Evolutionary conservation across 495 filamentous ascomycete species (phyloP).

Genomic region (Mycothermus thermophilus): DNA sequence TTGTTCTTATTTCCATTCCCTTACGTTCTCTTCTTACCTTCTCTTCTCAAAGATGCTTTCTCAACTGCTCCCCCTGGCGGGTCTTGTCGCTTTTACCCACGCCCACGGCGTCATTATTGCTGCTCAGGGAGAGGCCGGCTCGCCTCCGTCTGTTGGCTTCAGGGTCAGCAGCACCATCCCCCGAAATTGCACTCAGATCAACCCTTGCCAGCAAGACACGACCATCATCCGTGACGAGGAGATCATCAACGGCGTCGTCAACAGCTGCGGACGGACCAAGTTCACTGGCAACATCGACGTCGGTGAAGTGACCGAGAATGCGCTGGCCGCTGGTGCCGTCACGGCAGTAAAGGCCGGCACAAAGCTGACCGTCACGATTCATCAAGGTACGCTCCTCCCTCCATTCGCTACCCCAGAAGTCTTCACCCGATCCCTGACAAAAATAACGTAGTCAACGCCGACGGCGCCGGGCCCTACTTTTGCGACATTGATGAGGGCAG

Average conservation of each 20-base stretch:
- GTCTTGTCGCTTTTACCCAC: slow-evolving; percentile 21
- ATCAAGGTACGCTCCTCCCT: no score
- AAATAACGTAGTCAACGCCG: slow-evolving; percentile 44
- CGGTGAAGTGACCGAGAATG: slow-evolving; percentile 38
- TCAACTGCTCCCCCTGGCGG: slow-evolving; percentile 18
- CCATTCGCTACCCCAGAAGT: no score
- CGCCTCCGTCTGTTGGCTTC: slow-evolving; percentile 31
- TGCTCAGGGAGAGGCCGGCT: slow-evolving; percentile 27
- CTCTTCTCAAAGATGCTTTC: background rate
- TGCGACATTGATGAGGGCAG: slow-evolving; percentile 35
- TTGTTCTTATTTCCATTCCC: background rate
- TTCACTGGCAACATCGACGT: slow-evolving; percentile 41
- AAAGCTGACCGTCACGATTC: slow-evolving; percentile 29
- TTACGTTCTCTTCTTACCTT: background rate
- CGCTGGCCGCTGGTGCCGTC: slow-evolving; percentile 27
- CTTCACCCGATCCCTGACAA: no score
- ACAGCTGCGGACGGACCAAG: slow-evolving; percentile 37
- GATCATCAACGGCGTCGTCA: slow-evolving; percentile 31
- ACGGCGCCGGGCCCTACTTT: slow-evolving; percentile 40
- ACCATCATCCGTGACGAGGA: slow-evolving; percentile 41
- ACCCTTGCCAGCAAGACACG: slow-evolving; percentile 38
- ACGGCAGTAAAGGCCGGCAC: slow-evolving; percentile 30
- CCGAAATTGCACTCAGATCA: slow-evolving; percentile 37
- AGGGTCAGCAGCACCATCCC: slow-evolving; percentile 28
- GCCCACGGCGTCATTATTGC: slow-evolving; percentile 31